phyloP scores from a whole-genome alignment of 1,139 yeast species.

The Debaryomyces fabryi region DNA sequence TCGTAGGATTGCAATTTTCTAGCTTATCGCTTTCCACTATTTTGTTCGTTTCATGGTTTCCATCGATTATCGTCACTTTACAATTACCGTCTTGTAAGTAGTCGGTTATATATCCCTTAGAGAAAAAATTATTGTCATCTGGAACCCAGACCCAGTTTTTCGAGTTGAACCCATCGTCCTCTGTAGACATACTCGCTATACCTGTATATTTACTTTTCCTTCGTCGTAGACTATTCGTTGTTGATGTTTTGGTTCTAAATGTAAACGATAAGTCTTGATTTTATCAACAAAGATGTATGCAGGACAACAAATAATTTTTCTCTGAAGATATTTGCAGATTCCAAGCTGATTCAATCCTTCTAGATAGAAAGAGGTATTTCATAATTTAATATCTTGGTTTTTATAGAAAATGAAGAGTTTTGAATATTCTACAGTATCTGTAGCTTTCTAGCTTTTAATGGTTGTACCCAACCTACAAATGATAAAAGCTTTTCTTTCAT shows the following conservation, averaged over 20 bases:
- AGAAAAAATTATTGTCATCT: slow-evolving; percentile 63
- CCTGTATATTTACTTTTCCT: not conserved
- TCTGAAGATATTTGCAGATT: not conserved
- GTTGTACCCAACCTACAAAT: too few relatives aligned
- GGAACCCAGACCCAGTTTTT: slow-evolving; percentile 84
- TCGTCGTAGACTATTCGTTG: not conserved
- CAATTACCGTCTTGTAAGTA: slow-evolving; percentile 53
- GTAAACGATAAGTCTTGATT: not conserved
- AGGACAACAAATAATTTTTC: not conserved
- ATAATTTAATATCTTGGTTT: too few relatives aligned
- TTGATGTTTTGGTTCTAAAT: slow-evolving; percentile 9
- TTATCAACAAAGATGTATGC: slow-evolving; percentile 4
- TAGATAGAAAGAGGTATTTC: not conserved
- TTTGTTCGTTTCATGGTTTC: slow-evolving; percentile 37
- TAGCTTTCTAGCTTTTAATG: too few relatives aligned
- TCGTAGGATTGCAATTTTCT: slow-evolving; percentile 84
- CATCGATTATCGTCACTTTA: slow-evolving; percentile 55
- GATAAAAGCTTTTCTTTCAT: too few relatives aligned
- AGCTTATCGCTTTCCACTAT: slow-evolving; percentile 47
- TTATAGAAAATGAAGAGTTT: too few relatives aligned
- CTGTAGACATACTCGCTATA: slow-evolving; percentile 24
- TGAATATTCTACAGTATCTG: too few relatives aligned
- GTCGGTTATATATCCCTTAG: slow-evolving; percentile 68
- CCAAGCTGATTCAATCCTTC: not conserved
- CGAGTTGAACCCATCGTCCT: slow-evolving; percentile 55